Conservation (phyloP, 352 stramenopile genomes). For the Phytopythium cucurbitacearum region DNA sequence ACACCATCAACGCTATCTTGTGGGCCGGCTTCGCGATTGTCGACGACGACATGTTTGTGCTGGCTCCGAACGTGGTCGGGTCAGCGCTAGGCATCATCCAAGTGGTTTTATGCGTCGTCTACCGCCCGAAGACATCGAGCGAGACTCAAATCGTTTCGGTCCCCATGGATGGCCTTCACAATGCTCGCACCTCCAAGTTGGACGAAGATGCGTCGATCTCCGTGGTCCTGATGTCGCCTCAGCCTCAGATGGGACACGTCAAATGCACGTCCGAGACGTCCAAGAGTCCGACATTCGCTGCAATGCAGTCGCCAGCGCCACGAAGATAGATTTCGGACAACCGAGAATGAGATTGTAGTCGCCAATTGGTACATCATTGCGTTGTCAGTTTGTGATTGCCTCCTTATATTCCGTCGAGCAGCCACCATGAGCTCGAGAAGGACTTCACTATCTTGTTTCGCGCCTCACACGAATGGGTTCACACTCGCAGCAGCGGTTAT, state of each 20-base stretch:
- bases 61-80: conserved; percentile 24
- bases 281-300: conserved; percentile 1
- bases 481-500: not conserved
- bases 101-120: conserved; percentile 12
- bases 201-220: conserved; percentile 1
- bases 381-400: no score
- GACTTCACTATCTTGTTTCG: no score
- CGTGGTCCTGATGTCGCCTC: not conserved
- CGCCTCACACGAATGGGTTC: not conserved
- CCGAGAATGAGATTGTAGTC: no score
- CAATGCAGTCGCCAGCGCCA: no score
- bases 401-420: no score
- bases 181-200: conserved; percentile 1
- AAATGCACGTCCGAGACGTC: not conserved
- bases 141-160: not conserved
- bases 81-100: conserved; percentile 12
- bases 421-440: no score
- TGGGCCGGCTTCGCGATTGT: conserved; percentile 38
- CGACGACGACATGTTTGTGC: conserved; percentile 21
- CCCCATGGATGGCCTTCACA: not conserved
- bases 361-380: no score
- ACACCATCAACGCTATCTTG: conserved; percentile 30
- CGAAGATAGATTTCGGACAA: no score
- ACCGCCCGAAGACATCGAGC: conserved; percentile 4
- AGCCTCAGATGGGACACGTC: not conserved